Evolutionary conservation across 2,329 filamentous ascomycete genomes (phyloP).

Genomic region (Nannizziopsis arthrosporioides): DNA sequence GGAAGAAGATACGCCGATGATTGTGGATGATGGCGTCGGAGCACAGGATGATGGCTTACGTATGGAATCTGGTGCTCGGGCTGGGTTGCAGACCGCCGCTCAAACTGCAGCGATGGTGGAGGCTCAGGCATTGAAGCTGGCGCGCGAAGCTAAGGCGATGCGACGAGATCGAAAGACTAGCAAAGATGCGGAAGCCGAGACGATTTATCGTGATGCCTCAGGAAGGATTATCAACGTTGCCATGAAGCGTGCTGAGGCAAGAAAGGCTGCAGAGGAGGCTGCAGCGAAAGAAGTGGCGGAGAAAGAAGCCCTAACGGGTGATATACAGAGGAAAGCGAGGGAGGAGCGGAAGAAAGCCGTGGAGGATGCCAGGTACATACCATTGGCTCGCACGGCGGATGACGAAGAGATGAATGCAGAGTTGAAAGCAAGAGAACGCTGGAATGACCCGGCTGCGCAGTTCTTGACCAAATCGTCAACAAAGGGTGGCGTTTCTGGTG

Average conservation of each 20-base stretch:
- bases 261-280: constrained; percentile 64
- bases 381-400: constrained; percentile 66
- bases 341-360: constrained; percentile 55
- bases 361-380: constrained; percentile 71
- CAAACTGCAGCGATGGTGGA: constrained; percentile 62
- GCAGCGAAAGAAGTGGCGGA: constrained; percentile 53
- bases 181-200: constrained; percentile 11
- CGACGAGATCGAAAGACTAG: constrained; percentile 1
- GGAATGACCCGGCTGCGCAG: constrained; percentile 86
- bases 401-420: constrained; percentile 79
- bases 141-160: constrained; percentile 31
- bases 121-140: constrained; percentile 47
- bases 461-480: constrained; percentile 50
- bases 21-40: constrained; percentile 31
- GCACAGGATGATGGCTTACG: constrained; percentile 36
- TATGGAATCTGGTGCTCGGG: constrained; percentile 81
- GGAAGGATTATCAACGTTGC: constrained; percentile 87
- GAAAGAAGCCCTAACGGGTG: constrained; percentile 63
- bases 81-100: constrained; percentile 73
- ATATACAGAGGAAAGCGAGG: constrained; percentile 65
- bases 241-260: constrained; percentile 77
- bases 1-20: constrained; percentile 38
- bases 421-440: constrained; percentile 61
- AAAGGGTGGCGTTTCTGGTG: constrained; percentile 43
- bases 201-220: constrained; percentile 72